A percentile compares a stretch with the other conserved stretches of the same genome.
These are phyloP conservation scores for Vitis cinerea DNA, from an alignment of 164 flowering plant genomes.

Conservation along the genomic window DNA sequence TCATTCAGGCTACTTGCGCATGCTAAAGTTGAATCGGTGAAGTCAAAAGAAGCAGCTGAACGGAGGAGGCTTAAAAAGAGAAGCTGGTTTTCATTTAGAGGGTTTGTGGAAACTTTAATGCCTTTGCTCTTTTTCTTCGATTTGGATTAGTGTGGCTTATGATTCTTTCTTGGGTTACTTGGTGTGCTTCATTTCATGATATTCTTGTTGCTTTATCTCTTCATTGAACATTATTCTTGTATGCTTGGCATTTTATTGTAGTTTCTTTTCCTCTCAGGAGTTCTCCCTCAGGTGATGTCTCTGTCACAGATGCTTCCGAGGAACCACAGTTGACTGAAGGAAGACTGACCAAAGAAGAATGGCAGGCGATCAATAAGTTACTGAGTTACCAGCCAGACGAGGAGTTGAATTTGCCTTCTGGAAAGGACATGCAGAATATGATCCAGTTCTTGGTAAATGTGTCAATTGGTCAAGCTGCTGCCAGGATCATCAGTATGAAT, in stretches of 20 bases:
- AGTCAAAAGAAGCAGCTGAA: conserved; percentile 86
- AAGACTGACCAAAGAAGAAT: conserved; percentile 86
- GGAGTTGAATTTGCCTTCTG: conserved; percentile 45
- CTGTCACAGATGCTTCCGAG: conserved; percentile 40
- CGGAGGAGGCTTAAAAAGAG: conserved; percentile 48
- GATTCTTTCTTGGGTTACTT: neutral
- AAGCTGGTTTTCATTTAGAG: conserved; percentile 89
- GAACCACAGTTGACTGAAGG: conserved; percentile 48
- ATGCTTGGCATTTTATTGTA: conserved; percentile 1
- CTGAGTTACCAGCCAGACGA: conserved; percentile 89
- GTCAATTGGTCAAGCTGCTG: conserved; percentile 81
- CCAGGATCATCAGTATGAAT: conserved; percentile 62
- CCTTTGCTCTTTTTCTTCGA: neutral
- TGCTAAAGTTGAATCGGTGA: conserved; percentile 92
- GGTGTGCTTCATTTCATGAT: no score
- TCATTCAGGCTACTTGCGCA: conserved; percentile 88
- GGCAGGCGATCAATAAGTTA: conserved; percentile 88
- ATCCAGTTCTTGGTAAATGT: conserved; percentile 63
- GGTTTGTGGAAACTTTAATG: conserved; percentile 46
- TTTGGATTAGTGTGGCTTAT: neutral
- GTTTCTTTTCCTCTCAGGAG: conserved; percentile 44
- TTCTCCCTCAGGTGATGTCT: conserved; percentile 40
- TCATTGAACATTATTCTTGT: neutral
- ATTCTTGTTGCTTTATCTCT: neutral
- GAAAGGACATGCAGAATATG: conserved; percentile 75